A percentile compares a stretch with the other conserved stretches of the same genome.
phyloP scores from a whole-genome alignment of 192 early-diverging fungal species.

The Umbelopsis sp. region DNA sequence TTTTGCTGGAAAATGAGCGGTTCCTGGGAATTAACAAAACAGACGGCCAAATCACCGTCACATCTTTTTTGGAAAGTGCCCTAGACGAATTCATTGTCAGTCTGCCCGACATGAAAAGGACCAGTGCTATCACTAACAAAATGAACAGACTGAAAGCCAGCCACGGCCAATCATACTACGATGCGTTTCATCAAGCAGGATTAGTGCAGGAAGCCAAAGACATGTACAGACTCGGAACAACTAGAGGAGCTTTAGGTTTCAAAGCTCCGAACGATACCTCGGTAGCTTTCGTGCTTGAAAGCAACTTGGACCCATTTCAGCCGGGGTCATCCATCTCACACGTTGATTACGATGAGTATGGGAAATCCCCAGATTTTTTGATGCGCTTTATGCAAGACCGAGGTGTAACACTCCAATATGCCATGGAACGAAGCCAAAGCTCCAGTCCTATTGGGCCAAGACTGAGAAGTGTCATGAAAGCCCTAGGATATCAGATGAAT shows the following conservation, averaged over 20 bases:
- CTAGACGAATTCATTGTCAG: slow-evolving; percentile 38
- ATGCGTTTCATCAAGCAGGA: not conserved
- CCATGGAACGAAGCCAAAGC: slow-evolving; percentile 14
- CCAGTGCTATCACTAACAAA: not conserved
- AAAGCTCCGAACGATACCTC: not conserved
- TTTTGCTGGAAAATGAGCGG: slow-evolving; percentile 14
- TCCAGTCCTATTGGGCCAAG: slow-evolving; percentile 34
- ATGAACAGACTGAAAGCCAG: not conserved
- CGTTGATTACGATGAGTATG: slow-evolving; percentile 37
- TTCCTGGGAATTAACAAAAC: slow-evolving; percentile 16
- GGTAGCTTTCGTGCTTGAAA: slow-evolving; percentile 35
- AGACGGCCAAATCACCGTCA: slow-evolving; percentile 1
- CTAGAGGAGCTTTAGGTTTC: not conserved
- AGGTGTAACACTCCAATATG: slow-evolving; percentile 29
- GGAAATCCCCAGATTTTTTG: slow-evolving; percentile 38
- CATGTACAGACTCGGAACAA: not conserved
- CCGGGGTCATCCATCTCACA: slow-evolving; percentile 45
- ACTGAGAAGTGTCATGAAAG: slow-evolving; percentile 32
- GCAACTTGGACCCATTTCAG: slow-evolving; percentile 35
- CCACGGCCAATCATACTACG: not conserved
- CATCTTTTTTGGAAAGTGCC: slow-evolving; percentile 31
- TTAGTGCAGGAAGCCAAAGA: not conserved
- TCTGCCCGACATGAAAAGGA: not conserved
- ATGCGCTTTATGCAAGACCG: slow-evolving; percentile 44
- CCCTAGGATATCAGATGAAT: slow-evolving; percentile 33